Evolutionary conservation across 352 stramenopile genomes (phyloP).

Genomic region (Globisporangium viniferum): DNA sequence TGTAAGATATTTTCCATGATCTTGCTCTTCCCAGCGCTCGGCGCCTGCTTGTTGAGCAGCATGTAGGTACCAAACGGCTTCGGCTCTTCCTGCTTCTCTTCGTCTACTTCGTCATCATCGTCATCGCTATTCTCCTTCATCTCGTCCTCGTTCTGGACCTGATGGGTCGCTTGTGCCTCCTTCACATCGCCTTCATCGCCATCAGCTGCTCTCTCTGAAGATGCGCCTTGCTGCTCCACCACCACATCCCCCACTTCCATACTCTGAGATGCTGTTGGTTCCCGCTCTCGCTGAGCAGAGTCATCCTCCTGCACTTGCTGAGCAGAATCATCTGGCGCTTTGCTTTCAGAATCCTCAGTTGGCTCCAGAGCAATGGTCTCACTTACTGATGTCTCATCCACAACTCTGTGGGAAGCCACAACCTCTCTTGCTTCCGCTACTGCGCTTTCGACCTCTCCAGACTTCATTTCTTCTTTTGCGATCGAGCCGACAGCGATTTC

Average conservation of each 20-base stretch:
- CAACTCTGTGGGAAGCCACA: background rate
- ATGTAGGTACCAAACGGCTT: conserved; percentile 40
- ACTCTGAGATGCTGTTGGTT: background rate
- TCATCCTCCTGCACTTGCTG: background rate
- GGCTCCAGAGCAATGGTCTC: background rate
- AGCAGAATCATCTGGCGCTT: background rate
- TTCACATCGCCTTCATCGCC: background rate
- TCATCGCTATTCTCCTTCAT: background rate
- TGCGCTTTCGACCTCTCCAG: background rate
- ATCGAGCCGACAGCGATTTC: no score
- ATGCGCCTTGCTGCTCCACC: background rate
- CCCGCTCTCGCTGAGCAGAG: background rate
- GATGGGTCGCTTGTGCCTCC: background rate
- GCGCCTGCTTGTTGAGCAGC: conserved; percentile 35
- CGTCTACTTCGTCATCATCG: conserved; percentile 1
- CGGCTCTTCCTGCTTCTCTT: conserved; percentile 12
- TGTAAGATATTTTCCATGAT: conserved; percentile 36
- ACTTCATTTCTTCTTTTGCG: background rate
- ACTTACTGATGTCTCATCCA: background rate
- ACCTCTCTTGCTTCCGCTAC: no score
- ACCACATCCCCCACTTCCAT: background rate
- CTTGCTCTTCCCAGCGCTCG: conserved; percentile 30
- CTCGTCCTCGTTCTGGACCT: background rate
- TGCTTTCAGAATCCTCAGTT: background rate
- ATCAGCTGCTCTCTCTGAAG: background rate